Base-by-base conservation (phyloP, 2,329 filamentous ascomycete genomes). In the Annulohypoxylon truncatum region DNA sequence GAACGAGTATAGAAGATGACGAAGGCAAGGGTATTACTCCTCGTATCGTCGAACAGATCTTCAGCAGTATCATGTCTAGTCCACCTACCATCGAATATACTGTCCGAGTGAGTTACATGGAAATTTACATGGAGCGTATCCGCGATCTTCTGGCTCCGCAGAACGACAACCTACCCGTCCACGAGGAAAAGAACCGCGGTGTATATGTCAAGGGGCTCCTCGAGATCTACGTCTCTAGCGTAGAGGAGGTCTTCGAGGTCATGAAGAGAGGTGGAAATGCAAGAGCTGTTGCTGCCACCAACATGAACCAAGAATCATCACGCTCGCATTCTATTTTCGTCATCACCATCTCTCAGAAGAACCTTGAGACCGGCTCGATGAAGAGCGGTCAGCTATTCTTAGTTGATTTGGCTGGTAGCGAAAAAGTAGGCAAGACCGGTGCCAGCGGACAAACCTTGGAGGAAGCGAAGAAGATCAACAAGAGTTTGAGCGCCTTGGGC, bases 381-480 rank as follows among this genome's bases (percentile, higher is more conserved):
- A 97, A 97, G 84, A 97, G 94, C 77, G 96, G 96, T 62, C 94
- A 97, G 80, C 89, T 99, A 20, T 98, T 97, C 86, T 84, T 99
- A 78, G 96, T 99, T 69, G 96, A 99, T 90, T 84, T 99, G 84
- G 96, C 96, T 56, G 96, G 96, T 85, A 97, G 93, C 76, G 96
- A 99, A 82, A 98, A 98, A 83, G 94, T 98, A 54, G 95, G 96
- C 78, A 98, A 99, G 87, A 99, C 96, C 28, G 96, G 96, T 73
- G 96, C 96, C 68, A 97, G 93, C 78, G 96, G 96, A 61, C 96
- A 98, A 81, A 98, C 95, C 3, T 85, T 99, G 44, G 96, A 98
- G 80, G 96, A 99, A 79, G 96, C 96, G 66, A 98, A 98, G 86
- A 99, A 99, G 86, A 99, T 99, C 87, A 99, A 99, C 87, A 98